phyloP scores from a whole-genome alignment of 164 flowering plant species.

The Aristolochia californica region DNA sequence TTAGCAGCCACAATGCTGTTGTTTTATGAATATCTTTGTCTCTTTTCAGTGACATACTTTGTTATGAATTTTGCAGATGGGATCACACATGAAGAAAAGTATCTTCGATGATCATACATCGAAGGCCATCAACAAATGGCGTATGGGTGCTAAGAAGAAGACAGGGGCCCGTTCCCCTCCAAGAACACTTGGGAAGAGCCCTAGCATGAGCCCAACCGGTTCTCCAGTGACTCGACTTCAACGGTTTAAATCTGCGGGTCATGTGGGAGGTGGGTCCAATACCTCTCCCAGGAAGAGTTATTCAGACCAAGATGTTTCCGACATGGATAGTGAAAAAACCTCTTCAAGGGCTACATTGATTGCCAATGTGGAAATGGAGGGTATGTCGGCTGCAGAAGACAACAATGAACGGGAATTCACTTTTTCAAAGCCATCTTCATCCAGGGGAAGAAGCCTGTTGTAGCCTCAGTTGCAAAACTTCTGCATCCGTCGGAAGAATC shows the following conservation, averaged over 20 bases:
- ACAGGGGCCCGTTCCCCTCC: constrained; percentile 13
- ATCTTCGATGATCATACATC: constrained; percentile 82
- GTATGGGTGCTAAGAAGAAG: constrained; percentile 49
- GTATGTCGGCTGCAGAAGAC: neutral
- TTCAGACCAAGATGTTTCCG: constrained; percentile 20
- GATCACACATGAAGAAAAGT: constrained; percentile 79
- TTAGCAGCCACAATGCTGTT: neutral
- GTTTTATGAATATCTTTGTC: neutral
- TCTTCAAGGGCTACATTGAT: constrained; percentile 17
- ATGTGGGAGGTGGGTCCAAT: constrained; percentile 3
- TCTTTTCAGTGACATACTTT: neutral
- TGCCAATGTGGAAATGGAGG: constrained; percentile 8
- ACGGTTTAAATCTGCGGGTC: constrained; percentile 17
- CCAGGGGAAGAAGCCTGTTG: too few species aligned
- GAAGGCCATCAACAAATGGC: constrained; percentile 80
- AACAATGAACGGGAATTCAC: constrained; percentile 9
- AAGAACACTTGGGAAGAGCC: constrained; percentile 25
- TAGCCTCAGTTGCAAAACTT: too few species aligned
- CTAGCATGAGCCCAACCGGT: constrained; percentile 16
- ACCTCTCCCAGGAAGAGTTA: constrained; percentile 3
- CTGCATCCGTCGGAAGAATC: too few species aligned
- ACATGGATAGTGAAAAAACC: constrained; percentile 22
- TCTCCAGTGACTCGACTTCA: constrained; percentile 20
- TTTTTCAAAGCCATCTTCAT: constrained; percentile 1
- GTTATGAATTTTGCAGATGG: constrained; percentile 44